Conservation (phyloP, 2,329 filamentous ascomycete species). For the Epichloe bromicola region DNA sequence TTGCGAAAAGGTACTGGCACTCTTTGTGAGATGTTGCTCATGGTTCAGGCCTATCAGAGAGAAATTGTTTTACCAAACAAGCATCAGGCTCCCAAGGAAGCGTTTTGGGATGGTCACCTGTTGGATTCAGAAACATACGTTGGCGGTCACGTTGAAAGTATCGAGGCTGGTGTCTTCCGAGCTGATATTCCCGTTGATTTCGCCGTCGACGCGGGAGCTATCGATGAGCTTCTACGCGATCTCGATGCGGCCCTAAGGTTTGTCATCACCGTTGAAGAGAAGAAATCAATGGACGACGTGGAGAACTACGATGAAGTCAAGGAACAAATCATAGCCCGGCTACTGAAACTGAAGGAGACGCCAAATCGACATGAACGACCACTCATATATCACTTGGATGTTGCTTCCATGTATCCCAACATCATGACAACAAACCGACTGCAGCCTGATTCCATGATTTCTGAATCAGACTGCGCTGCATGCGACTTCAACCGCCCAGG, state of each 20-base stretch:
- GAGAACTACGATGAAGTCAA: constrained; percentile 77
- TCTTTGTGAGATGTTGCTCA: constrained; percentile 97
- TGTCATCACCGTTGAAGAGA: constrained; percentile 71
- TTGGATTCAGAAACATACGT: constrained; percentile 97
- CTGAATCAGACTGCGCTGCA: constrained; percentile 89
- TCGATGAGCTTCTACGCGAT: constrained; percentile 79
- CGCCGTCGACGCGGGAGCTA: constrained; percentile 71
- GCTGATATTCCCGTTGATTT: constrained; percentile 94
- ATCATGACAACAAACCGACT: constrained; percentile 99
- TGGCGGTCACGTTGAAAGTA: constrained; percentile 96
- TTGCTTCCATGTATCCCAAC: constrained; percentile 98
- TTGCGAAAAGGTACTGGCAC: constrained; percentile 93
- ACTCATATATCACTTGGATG: constrained; percentile 94
- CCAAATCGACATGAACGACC: constrained; percentile 78
- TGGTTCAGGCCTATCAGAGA: constrained; percentile 93
- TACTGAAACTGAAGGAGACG: constrained; percentile 63
- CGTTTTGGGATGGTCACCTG: constrained; percentile 93
- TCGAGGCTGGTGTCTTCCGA: constrained; percentile 93
- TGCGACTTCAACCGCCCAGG: constrained; percentile 97
- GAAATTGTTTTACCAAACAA: constrained; percentile 93
- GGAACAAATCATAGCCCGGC: constrained; percentile 59
- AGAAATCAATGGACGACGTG: constrained; percentile 67
- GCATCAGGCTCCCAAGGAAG: constrained; percentile 77
- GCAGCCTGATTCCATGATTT: constrained; percentile 97
- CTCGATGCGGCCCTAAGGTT: constrained; percentile 83